Percentiles rank a stretch among this genome's conserved stretches.
phyloP scores from a whole-genome alignment of 202 grass and related monocot genomes.

The Carex arenaria region DNA sequence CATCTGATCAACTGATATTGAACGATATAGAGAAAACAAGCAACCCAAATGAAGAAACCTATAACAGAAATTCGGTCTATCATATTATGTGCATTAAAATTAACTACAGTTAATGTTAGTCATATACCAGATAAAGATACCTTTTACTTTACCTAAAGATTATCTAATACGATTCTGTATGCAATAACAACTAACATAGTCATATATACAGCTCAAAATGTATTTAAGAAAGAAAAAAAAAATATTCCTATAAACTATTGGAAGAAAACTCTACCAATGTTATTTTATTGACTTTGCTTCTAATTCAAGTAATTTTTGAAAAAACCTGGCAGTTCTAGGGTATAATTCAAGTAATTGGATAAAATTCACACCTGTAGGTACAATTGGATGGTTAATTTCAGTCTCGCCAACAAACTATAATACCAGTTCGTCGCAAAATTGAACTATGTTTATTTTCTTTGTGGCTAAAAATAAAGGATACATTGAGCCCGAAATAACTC shows the following conservation, averaged over 20 bases:
- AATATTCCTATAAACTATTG: not conserved
- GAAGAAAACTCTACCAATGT: not conserved
- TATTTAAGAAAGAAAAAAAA: not conserved
- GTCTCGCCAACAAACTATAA: not conserved
- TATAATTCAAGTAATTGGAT: not conserved
- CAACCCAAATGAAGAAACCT: not conserved
- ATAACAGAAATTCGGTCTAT: not conserved
- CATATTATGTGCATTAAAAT: not conserved
- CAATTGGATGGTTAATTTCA: not conserved
- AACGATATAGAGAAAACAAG: not conserved
- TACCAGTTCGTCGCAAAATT: not conserved
- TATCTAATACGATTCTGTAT: not conserved
- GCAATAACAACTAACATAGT: not conserved
- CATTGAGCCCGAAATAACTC: not conserved
- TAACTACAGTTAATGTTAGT: not conserved
- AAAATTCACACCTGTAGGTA: not conserved
- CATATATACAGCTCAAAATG: not conserved
- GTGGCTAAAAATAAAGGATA: not conserved
- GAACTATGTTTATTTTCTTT: not conserved
- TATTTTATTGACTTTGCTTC: not conserved
- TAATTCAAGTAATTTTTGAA: not conserved
- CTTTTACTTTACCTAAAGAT: not conserved
- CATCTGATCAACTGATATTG: not conserved
- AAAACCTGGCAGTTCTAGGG: too few species aligned
- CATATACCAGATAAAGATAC: not conserved